Evolutionary conservation across 2,329 filamentous ascomycete genomes (phyloP).

Genomic region (Bipolaris bicolor): DNA sequence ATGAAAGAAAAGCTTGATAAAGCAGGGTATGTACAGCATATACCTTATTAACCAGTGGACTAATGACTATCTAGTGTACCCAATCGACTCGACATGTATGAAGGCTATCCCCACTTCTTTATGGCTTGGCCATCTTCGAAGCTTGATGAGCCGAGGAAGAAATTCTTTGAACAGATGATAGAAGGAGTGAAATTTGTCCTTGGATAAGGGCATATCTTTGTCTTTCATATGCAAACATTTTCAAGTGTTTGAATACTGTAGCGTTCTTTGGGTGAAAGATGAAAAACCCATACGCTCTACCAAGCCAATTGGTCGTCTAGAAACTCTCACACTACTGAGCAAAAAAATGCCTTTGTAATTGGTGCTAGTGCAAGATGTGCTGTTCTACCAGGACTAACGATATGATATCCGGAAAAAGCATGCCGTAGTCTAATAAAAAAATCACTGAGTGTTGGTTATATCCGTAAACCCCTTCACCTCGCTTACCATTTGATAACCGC

Average conservation of each 20-base stretch:
- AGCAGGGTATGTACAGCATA: constrained; percentile 25
- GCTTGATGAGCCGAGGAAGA: constrained; percentile 31
- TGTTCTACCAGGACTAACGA: too few relatives aligned
- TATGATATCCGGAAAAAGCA: too few relatives aligned
- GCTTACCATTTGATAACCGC: too few relatives aligned
- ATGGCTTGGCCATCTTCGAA: constrained; percentile 45
- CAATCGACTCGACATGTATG: constrained; percentile 41
- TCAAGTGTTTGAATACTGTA: background rate
- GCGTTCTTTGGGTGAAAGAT: background rate
- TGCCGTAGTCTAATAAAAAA: background rate
- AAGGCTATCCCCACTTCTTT: constrained; percentile 47
- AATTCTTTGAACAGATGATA: constrained; percentile 31
- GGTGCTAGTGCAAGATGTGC: background rate
- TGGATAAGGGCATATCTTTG: background rate
- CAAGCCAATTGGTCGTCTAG: background rate
- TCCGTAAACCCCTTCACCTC: background rate
- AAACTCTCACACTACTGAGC: too few relatives aligned
- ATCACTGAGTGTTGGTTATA: background rate
- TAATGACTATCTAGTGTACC: constrained; percentile 35
- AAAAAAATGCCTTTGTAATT: too few relatives aligned
- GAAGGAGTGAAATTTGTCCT: constrained; percentile 35
- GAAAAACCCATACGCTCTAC: too few relatives aligned
- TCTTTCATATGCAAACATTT: background rate
- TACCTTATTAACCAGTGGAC: background rate
- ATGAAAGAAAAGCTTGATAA: constrained; percentile 40